Conservation (phyloP, 805 yeast genomes). For the Metschnikowia vanudenii region DNA sequence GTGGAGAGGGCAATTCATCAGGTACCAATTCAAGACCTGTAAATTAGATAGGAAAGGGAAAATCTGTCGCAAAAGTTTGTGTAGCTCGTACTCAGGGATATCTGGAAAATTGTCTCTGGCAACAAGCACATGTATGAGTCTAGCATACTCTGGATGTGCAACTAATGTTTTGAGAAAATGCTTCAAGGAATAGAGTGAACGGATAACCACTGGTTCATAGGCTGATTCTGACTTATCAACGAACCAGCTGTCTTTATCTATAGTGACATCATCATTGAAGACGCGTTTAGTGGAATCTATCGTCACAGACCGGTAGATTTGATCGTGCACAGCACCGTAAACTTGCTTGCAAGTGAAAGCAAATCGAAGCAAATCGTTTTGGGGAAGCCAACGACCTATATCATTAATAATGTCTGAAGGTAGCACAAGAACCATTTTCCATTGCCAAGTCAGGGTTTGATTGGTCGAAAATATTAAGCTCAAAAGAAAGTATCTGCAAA, state of each 20-base stretch:
- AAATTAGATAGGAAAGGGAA: slow-evolving; percentile 13
- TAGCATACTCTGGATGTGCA: slow-evolving; percentile 9
- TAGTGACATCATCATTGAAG: slow-evolving; percentile 4
- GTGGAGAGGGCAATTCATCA: slow-evolving; percentile 10
- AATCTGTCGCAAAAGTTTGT: slow-evolving; percentile 3
- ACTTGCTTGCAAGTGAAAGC: slow-evolving; percentile 11
- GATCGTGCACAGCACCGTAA: slow-evolving; percentile 7
- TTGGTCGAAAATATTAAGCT: background rate
- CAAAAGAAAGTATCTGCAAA: background rate
- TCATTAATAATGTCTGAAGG: slow-evolving; percentile 13
- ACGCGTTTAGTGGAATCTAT: slow-evolving; percentile 15
- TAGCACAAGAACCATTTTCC: slow-evolving; percentile 3
- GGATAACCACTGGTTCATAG: slow-evolving; percentile 15
- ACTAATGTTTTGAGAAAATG: slow-evolving; percentile 14
- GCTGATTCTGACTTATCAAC: background rate
- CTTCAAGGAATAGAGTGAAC: slow-evolving; percentile 17
- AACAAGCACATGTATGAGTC: slow-evolving; percentile 7
- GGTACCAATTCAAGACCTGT: slow-evolving; percentile 15
- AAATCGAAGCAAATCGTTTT: slow-evolving; percentile 13
- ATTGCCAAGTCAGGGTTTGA: background rate
- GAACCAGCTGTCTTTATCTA: background rate
- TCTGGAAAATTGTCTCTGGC: slow-evolving; percentile 16
- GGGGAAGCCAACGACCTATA: slow-evolving; percentile 13
- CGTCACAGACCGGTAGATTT: slow-evolving; percentile 12
- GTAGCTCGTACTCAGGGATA: slow-evolving; percentile 15